Evolutionary conservation across 202 grass and related monocot genomes (phyloP), one percentile per base, ranked within the genome.

Genomic region (Schoenoplectus triqueter): DNA sequence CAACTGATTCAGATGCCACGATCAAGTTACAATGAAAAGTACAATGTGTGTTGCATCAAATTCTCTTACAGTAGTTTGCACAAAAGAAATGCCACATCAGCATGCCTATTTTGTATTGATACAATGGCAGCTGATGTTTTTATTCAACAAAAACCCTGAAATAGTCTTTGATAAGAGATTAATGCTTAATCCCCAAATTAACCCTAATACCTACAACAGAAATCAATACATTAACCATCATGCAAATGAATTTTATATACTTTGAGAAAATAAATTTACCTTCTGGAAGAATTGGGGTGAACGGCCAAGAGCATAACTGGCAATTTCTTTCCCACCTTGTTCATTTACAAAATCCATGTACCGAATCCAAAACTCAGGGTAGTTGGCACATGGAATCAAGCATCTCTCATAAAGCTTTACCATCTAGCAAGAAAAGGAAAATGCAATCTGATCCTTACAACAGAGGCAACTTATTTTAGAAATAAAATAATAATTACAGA

Each of bases 401-500:
- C 95, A 95, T 87, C 92, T 95, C 85, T 98, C 95, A 51, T 93
- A 95, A 88, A 98, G 89, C 91, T 98, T 98, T 69, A 98, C 89
- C 54, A 88, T 89, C 95, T 98, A 88, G 49, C 87, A 93, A 66
- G 86, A 67, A 70, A 77, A 76, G 31, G 42, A 63, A 89, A 56
- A 88, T 85, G 21, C 84, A 83, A 82, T 78, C 52, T 86, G 54
- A 80, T 85, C 74, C n/a, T 52, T 87, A 49, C 54, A 54, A 86
- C 54, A 69, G 10, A 81, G 50, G 10, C 64, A 72, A 84, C 10
- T 67, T 54, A 83, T 85, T 31, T 67, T 14, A 67, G 31, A 70
- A 46, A 70, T 21, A 73, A 9, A 7, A 20, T 50, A 20, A 50
- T 17, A 50, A 5, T 7, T 4, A 73, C 50, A 55, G 4, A 75